Evolutionary conservation across 139 green algal genomes (phyloP).

Genomic region (Tetraselmis striata): DNA sequence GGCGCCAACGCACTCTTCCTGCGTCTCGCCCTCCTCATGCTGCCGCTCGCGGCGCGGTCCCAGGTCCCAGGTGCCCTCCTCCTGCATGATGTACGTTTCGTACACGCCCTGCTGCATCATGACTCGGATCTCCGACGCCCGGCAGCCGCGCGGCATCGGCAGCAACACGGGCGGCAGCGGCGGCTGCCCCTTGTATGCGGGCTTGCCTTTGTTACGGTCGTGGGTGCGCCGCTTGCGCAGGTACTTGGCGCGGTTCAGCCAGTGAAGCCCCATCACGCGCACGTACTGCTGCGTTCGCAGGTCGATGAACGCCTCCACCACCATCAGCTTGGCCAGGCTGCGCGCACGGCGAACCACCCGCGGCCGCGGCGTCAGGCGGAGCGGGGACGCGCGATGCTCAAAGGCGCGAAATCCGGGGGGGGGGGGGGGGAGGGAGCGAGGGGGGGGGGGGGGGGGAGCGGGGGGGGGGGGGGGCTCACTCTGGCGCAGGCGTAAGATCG

Average conservation of each 20-base stretch:
- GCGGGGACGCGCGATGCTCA: too few species aligned
- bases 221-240: not conserved
- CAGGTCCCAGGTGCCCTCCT: not conserved
- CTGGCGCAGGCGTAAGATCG: not conserved
- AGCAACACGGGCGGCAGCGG: not conserved
- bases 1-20: not conserved
- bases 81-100: not conserved
- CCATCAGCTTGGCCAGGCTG: not conserved
- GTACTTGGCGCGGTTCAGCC: not conserved
- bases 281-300: not conserved
- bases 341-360: too few species aligned
- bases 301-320: not conserved
- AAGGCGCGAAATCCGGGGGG: too few species aligned
- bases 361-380: too few species aligned
- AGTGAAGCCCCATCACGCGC: not conserved
- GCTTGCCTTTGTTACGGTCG: not conserved
- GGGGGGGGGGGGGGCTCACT: not conserved
- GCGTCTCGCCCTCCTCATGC: not conserved
- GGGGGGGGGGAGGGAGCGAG: too few species aligned
- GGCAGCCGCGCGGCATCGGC: not conserved
- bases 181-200: not conserved
- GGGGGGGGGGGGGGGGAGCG: too few species aligned
- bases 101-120: not conserved
- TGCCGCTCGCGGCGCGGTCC: not conserved
- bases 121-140: not conserved